Evolutionary conservation across 495 filamentous ascomycete genomes (phyloP).

Genomic region (Usnea hakonensis): DNA sequence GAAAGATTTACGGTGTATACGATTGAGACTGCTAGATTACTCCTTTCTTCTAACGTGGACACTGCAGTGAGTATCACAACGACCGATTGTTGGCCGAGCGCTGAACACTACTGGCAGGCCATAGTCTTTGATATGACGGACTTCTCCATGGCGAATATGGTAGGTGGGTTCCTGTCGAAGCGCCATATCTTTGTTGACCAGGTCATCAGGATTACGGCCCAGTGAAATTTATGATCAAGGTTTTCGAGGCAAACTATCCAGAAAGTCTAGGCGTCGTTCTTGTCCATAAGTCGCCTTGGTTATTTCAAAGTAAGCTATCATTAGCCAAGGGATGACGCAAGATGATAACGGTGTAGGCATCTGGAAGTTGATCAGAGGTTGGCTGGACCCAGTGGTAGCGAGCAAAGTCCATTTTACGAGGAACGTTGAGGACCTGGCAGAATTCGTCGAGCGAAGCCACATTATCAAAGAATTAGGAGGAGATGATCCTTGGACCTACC

Average conservation of each 20-base stretch:
- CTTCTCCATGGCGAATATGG: slow-evolving; percentile 93
- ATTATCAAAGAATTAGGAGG: slow-evolving; percentile 79
- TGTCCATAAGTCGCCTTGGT: slow-evolving; percentile 95
- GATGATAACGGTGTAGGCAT: slow-evolving; percentile 44
- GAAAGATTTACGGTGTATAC: slow-evolving; percentile 89
- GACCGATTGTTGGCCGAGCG: not conserved
- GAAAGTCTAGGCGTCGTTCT: slow-evolving; percentile 85
- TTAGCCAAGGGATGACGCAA: not conserved
- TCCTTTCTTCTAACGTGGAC: slow-evolving; percentile 73
- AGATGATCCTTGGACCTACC: slow-evolving; percentile 70
- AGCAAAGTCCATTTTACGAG: slow-evolving; percentile 93
- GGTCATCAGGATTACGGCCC: slow-evolving; percentile 73
- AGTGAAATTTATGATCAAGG: slow-evolving; percentile 98
- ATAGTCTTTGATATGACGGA: slow-evolving; percentile 94
- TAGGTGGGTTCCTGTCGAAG: slow-evolving; percentile 30
- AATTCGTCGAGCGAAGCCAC: slow-evolving; percentile 61
- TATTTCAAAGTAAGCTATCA: slow-evolving; percentile 69
- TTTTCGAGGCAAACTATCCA: slow-evolving; percentile 98
- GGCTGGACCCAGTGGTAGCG: slow-evolving; percentile 96
- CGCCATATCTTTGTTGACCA: not conserved
- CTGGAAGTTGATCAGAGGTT: slow-evolving; percentile 86
- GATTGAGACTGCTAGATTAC: slow-evolving; percentile 84
- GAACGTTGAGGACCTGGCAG: slow-evolving; percentile 65
- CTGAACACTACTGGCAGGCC: slow-evolving; percentile 38
- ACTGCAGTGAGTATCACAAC: slow-evolving; percentile 64